Evolutionary conservation across 2,329 filamentous ascomycete species (phyloP).

Genomic region (Trichoderma afroharzianum): DNA sequence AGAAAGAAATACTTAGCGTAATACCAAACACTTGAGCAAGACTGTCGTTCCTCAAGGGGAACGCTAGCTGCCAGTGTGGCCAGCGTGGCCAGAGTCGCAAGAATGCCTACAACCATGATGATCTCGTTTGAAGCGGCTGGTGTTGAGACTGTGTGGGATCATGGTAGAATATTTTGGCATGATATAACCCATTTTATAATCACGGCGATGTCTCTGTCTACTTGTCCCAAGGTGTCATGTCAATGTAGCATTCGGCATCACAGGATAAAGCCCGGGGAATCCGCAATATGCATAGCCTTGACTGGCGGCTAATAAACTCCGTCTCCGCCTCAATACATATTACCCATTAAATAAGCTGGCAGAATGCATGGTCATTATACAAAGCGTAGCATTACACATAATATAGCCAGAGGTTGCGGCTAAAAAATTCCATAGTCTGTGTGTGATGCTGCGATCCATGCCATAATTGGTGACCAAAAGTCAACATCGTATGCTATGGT

Average conservation of each 20-base stretch:
- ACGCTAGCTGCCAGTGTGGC: slow-evolving; percentile 3
- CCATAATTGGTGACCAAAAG: not conserved
- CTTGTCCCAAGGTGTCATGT: not conserved
- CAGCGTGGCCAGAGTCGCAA: not conserved
- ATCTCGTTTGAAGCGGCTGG: not conserved
- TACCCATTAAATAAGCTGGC: slow-evolving; percentile 5
- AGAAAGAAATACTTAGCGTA: not conserved
- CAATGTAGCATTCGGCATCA: not conserved
- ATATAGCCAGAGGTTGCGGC: not conserved
- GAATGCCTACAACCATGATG: not conserved
- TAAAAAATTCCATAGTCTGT: not conserved
- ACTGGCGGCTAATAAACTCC: slow-evolving; percentile 8
- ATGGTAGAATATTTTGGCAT: not conserved
- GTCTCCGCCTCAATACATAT: not conserved
- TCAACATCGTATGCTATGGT: not conserved
- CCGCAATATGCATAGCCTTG: not conserved
- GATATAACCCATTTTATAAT: not conserved
- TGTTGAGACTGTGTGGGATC: not conserved
- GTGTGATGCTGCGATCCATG: not conserved
- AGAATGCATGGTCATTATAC: not conserved
- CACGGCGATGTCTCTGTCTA: not conserved
- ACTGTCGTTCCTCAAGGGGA: not conserved
- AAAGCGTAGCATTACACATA: not conserved
- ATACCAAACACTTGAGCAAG: not conserved
- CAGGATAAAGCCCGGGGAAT: not conserved